Evolutionary conservation across 2,329 filamentous ascomycete genomes (phyloP), one percentile per base, ranked within the genome.

Genomic region (Onygena corvina): DNA sequence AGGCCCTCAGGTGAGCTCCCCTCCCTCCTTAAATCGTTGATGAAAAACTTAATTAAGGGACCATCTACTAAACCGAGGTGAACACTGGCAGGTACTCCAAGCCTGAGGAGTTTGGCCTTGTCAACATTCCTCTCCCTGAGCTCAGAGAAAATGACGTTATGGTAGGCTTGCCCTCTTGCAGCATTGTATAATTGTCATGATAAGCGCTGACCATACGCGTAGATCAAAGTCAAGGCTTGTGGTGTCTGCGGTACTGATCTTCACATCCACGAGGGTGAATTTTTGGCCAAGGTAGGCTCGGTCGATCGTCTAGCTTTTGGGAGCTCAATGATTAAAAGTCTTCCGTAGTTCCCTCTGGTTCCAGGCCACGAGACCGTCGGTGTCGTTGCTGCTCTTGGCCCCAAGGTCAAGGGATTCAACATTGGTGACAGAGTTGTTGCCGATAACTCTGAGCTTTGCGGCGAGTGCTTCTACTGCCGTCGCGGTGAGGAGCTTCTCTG

Each of bases 381-480:
- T 56, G 74, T 79, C 30, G 72, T 84, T 49, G 80, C 76, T 27
- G 77, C 72, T 9, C 60, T 77, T 33, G 76, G 76, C 44, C 71
- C 71, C 53, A 73, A 77, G 56, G 79, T 83, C 54, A 76, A 74
- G 56, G 73, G 70, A 36, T 79, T 84, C 64, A 59, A 72, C 46
- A 59, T 83, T 49, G 79, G 80, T 49, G 78, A 83, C 58, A 76
- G 79, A 42, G 80, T 84, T 29, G 77, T 76, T 50, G 78, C 67
- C 6, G 67, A 69, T 55, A 69, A 69, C 60, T 72, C 68, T 3
- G 68, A 84, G 62, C 75, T 84, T 36, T 86, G 82, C 65, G 77
- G 76, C 45, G 76, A 81, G 64, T 86, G 82, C 68, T 84, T 83
- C 72, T 84, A 84, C 70, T 86, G 82, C 69, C 76, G 78, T 55